phyloP scores from a whole-genome alignment of 164 flowering plant genomes.

The Brasenia schreberi region DNA sequence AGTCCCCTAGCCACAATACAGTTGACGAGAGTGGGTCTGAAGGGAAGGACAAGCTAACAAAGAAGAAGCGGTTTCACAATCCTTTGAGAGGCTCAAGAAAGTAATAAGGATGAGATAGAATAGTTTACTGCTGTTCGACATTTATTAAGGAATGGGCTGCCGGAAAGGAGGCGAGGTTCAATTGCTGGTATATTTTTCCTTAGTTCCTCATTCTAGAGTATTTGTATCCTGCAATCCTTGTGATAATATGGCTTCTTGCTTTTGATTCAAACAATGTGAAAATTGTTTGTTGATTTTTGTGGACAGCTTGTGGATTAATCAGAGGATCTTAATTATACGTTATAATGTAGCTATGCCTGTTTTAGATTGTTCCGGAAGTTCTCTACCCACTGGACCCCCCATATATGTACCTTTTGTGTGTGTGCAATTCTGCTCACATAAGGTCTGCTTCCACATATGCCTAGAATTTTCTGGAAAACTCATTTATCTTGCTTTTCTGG shows the following conservation, averaged over 20 bases:
- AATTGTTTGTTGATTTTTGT: too few species aligned
- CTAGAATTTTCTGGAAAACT: too few species aligned
- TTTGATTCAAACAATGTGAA: neutral
- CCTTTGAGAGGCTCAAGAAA: slow-evolving; percentile 68
- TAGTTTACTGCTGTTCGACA: neutral
- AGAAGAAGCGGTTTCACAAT: slow-evolving; percentile 79
- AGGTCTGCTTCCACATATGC: too few species aligned
- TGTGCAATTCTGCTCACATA: too few species aligned
- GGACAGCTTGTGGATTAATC: too few species aligned
- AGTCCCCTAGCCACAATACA: slow-evolving; percentile 39
- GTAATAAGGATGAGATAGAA: slow-evolving; percentile 25
- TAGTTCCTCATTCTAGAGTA: neutral
- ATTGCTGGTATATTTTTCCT: neutral
- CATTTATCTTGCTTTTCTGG: too few species aligned
- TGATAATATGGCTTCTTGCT: neutral
- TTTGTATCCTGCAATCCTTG: neutral
- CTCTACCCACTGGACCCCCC: too few species aligned
- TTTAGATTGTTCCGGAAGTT: too few species aligned
- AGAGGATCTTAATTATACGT: too few species aligned
- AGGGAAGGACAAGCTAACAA: slow-evolving; percentile 61
- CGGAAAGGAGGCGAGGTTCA: neutral
- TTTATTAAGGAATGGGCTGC: neutral
- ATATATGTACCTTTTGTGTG: too few species aligned
- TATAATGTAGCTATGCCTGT: too few species aligned
- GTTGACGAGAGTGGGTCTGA: slow-evolving; percentile 54